Base-by-base conservation (phyloP, 177 flowering plant genomes). In the Tripterygium wilfordii region DNA sequence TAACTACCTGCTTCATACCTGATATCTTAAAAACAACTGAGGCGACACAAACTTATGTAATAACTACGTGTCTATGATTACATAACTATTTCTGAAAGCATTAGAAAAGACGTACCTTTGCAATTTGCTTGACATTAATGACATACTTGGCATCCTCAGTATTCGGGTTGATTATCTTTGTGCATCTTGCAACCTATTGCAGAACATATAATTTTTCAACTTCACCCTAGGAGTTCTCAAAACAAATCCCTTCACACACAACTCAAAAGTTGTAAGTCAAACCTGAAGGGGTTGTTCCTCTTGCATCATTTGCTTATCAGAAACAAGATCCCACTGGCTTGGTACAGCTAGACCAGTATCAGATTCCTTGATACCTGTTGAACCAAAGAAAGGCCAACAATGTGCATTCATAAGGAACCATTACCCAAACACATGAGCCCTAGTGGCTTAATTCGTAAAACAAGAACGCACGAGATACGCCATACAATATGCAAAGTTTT, bases 221-320 rank as follows among this genome's bases (percentile, higher is more conserved):
- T n/a, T n/a, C n/a, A n/a, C n/a, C n/a, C n/a, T n/a, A n/a, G n/a
- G n/a, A n/a, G n/a, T n/a, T n/a, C n/a, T n/a, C n/a, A n/a, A n/a
- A n/a, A n/a, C n/a, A n/a, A n/a, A n/a, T n/a, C n/a, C n/a, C n/a
- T n/a, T n/a, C n/a, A n/a, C n/a, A n/a, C n/a, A 2, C 5, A 35
- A 3, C 14, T 35, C 4, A 25, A 42, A 20, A 19, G 12, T 8
- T 18, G 16, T 3, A 12, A 23, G 14, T 2, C 30, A 5, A 18
- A 86, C 97, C 83, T 94, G 99, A 58, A 94, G 95, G 35, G 96
- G 99, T 36, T 89, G 96, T 62, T 94, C 97, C 62, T 89, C 97
- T 44, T 86, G 96, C 97, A 94, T 89, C 99, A 94, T 89, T 55
- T 89, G 96, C 69, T 89, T 89, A 60, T 94, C 99, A 36, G 97